Evolutionary conservation across 192 early-diverging fungal genomes (phyloP).

Genomic region (Kappamyces sp.): DNA sequence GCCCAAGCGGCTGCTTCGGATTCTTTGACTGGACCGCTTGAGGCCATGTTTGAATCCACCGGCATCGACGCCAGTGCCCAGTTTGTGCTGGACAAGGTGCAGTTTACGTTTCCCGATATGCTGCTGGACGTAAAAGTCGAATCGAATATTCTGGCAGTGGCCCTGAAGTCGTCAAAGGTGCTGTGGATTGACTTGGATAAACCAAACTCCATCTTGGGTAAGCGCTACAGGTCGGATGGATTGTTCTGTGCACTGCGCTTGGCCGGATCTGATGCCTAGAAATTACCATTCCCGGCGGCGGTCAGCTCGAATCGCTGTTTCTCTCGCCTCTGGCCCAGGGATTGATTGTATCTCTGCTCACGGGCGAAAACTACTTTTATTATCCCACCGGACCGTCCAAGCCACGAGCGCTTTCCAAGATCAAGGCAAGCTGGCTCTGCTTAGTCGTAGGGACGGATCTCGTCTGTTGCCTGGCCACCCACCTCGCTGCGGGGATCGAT

Average conservation of each 20-base stretch:
- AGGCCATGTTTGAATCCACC: neutral
- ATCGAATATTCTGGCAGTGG: conserved; percentile 78
- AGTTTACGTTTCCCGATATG: conserved; percentile 76
- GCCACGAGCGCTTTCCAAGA: conserved; percentile 6
- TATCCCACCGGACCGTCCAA: neutral
- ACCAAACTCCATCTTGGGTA: conserved; percentile 71
- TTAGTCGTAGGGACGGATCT: conserved; percentile 3
- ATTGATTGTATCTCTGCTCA: neutral
- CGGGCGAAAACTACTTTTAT: neutral
- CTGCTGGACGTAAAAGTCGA: conserved; percentile 71
- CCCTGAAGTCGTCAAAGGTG: conserved; percentile 61
- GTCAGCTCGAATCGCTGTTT: conserved; percentile 3
- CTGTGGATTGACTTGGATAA: conserved; percentile 88
- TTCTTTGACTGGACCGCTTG: neutral
- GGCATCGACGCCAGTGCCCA: conserved; percentile 26
- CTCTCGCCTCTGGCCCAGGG: conserved; percentile 3
- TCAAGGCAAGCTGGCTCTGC: neutral
- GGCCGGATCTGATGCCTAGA: conserved; percentile 4
- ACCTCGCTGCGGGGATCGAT: neutral
- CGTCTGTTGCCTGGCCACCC: conserved; percentile 4
- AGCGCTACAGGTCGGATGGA: neutral
- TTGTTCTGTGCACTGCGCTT: neutral
- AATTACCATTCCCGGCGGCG: conserved; percentile 1
- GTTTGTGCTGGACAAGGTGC: conserved; percentile 83
- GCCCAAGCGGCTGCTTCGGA: neutral